Conservation (phyloP, 345 rosid genomes). For the Kernera saxatilis region DNA sequence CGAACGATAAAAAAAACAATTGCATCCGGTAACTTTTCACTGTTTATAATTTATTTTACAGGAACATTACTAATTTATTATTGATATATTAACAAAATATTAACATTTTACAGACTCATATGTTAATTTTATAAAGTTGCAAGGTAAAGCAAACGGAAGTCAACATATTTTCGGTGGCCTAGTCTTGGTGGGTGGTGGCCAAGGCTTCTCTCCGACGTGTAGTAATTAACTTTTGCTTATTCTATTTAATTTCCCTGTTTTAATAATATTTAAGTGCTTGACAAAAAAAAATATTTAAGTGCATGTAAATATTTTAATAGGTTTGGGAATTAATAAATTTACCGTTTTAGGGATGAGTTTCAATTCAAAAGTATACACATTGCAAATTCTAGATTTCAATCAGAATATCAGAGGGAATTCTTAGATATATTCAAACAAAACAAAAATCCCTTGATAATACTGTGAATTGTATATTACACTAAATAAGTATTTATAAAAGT, state of each 20-base stretch:
- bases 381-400: too few species aligned
- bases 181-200: not conserved
- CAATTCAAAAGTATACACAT: not conserved
- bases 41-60: not conserved
- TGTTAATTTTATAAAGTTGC: not conserved
- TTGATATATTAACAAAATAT: not conserved
- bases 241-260: not conserved
- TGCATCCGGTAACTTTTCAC: not conserved
- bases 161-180: not conserved
- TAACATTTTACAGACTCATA: not conserved
- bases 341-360: not conserved
- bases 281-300: not conserved
- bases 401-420: not conserved
- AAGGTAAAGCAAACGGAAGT: not conserved
- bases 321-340: too few species aligned
- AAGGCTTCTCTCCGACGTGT: not conserved
- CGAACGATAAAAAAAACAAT: not conserved
- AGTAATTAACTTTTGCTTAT: not conserved
- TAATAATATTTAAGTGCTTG: not conserved
- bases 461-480: too few species aligned
- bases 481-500: too few species aligned
- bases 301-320: not conserved
- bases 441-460: too few species aligned
- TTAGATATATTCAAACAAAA: too few species aligned
- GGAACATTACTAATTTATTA: not conserved